Percentiles rank a stretch among this genome's conserved stretches.
These are phyloP conservation scores for Coccomyxa sp. DNA, from an alignment of 139 green algal species.

Conservation along the genomic window DNA sequence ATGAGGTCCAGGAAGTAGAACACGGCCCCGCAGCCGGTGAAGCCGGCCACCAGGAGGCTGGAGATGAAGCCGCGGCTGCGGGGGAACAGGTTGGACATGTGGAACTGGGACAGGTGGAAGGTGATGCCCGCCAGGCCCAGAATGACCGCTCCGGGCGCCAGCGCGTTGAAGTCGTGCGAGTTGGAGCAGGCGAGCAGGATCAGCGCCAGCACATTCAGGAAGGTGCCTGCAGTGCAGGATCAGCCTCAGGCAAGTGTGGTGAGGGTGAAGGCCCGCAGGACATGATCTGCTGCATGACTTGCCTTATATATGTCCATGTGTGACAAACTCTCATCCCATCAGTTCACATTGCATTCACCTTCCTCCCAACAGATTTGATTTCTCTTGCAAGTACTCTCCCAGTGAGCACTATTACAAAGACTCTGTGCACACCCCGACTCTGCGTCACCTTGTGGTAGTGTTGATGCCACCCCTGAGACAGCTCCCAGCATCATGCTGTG, in stretches of 20 bases:
- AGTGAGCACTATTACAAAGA: too few species aligned
- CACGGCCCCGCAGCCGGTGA: conserved; percentile 54
- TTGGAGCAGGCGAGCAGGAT: conserved; percentile 44
- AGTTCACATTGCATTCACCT: too few species aligned
- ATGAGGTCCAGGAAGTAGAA: conserved; percentile 52
- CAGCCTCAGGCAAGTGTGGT: neutral
- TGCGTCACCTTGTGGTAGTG: too few species aligned
- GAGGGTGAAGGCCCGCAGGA: too few species aligned
- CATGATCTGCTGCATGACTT: too few species aligned
- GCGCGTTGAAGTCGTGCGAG: conserved; percentile 7
- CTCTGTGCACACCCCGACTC: too few species aligned
- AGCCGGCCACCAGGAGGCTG: conserved; percentile 49
- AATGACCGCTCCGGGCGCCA: conserved; percentile 37
- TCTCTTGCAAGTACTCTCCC: too few species aligned
- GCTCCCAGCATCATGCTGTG: neutral
- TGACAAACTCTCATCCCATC: too few species aligned
- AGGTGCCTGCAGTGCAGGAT: conserved; percentile 26
- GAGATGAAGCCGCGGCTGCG: conserved; percentile 40
- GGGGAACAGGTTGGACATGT: conserved; percentile 50
- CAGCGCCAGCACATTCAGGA: conserved; percentile 50
- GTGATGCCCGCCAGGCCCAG: conserved; percentile 57
- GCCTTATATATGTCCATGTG: too few species aligned
- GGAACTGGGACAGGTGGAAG: conserved; percentile 54
- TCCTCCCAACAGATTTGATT: too few species aligned
- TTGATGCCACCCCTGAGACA: too few species aligned